Evolutionary conservation across 768 basidiomycete species (phyloP).

Genomic region (Rhodocollybia butyracea): DNA sequence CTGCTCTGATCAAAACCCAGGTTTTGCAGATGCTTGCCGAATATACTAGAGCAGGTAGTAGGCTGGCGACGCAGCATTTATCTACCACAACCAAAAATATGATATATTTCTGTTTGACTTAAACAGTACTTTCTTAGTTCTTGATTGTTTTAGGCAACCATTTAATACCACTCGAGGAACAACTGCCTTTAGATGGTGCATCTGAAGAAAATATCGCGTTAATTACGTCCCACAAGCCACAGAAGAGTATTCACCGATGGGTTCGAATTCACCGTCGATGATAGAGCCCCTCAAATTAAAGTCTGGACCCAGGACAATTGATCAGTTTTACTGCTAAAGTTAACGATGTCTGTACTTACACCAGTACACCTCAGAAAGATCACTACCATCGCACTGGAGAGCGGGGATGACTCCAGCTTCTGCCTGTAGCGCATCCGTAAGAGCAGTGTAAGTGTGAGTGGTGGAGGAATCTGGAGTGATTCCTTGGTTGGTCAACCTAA

Average conservation of each 20-base stretch:
- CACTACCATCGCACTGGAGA: constrained; percentile 38
- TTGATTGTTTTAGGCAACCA: constrained; percentile 51
- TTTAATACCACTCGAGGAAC: constrained; percentile 52
- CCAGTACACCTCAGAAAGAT: constrained; percentile 48
- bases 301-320: too few species aligned
- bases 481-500: constrained; percentile 44
- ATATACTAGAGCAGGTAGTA: too few species aligned
- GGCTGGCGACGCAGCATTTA: too few species aligned
- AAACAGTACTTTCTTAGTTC: background rate
- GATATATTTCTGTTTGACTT: background rate
- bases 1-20: too few species aligned
- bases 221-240: background rate
- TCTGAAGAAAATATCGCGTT: constrained; percentile 28
- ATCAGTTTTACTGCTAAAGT: too few species aligned
- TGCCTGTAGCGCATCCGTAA: constrained; percentile 52
- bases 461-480: constrained; percentile 60
- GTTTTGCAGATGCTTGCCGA: too few species aligned
- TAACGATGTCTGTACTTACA: too few species aligned
- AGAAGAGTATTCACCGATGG: constrained; percentile 43
- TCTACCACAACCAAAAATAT: background rate
- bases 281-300: constrained; percentile 64
- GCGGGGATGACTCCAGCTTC: constrained; percentile 52
- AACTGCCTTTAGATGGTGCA: constrained; percentile 45
- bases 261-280: constrained; percentile 60
- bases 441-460: constrained; percentile 54